Evolutionary conservation across 2,329 filamentous ascomycete genomes (phyloP).

Genomic region (Rasamsonia emersonii): DNA sequence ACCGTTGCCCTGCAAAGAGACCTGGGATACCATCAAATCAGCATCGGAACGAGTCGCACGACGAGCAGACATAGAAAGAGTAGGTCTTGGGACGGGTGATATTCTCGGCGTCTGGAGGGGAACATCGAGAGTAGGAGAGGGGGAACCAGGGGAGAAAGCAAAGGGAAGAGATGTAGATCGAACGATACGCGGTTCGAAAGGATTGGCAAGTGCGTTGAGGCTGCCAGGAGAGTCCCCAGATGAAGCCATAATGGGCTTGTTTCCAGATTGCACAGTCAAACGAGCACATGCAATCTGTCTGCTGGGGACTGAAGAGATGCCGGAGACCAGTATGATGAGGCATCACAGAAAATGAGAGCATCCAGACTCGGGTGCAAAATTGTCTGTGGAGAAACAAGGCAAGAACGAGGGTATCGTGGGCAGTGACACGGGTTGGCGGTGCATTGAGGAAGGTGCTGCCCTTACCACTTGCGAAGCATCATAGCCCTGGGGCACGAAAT

Average conservation of each 20-base stretch:
- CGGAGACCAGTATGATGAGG: too few relatives aligned
- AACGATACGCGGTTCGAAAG: slow-evolving; percentile 13
- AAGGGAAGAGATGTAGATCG: slow-evolving; percentile 10
- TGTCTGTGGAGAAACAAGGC: too few relatives aligned
- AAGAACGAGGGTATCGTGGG: too few relatives aligned
- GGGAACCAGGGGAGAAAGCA: slow-evolving; percentile 4
- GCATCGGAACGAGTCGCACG: slow-evolving; percentile 5
- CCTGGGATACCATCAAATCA: slow-evolving; percentile 16
- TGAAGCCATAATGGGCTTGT: slow-evolving; percentile 1
- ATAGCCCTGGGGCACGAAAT: slow-evolving; percentile 48
- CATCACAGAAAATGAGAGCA: too few relatives aligned
- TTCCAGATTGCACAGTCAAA: neutral
- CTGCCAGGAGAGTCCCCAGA: slow-evolving; percentile 8
- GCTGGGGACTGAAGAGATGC: too few relatives aligned
- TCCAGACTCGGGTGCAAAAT: too few relatives aligned
- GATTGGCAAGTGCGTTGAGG: slow-evolving; percentile 17
- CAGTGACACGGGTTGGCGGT: too few relatives aligned
- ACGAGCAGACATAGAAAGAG: slow-evolving; percentile 4
- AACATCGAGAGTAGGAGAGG: slow-evolving; percentile 4
- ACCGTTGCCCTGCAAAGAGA: slow-evolving; percentile 37
- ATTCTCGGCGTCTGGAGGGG: neutral
- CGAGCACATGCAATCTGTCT: too few relatives aligned
- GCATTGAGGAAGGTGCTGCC: slow-evolving; percentile 12
- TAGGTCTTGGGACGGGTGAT: slow-evolving; percentile 1
- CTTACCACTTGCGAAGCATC: slow-evolving; percentile 42